Evolutionary conservation across 2,329 filamentous ascomycete species (phyloP).

Genomic region (Colletotrichum echinochloae): DNA sequence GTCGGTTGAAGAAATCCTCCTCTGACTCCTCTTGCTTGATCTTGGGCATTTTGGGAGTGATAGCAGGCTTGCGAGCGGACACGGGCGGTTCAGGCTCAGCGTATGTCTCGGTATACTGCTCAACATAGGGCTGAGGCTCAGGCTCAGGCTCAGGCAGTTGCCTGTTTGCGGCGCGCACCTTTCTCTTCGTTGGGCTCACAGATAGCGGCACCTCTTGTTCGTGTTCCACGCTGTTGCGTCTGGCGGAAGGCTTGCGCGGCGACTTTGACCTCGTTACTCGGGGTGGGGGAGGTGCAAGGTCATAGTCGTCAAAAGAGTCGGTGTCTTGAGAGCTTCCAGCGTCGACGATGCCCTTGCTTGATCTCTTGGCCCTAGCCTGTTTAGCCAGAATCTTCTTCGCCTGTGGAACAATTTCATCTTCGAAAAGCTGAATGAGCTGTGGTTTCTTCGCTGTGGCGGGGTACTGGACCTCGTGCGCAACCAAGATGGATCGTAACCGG

Average conservation of each 20-base stretch:
- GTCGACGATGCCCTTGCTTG: slow-evolving; percentile 85
- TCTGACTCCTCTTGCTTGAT: slow-evolving; percentile 66
- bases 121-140: slow-evolving; percentile 18
- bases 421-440: slow-evolving; percentile 87
- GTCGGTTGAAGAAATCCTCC: slow-evolving; percentile 55
- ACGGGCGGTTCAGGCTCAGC: slow-evolving; percentile 56
- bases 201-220: slow-evolving; percentile 53
- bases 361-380: slow-evolving; percentile 83
- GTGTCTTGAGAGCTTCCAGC: slow-evolving; percentile 75
- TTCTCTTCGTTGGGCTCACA: slow-evolving; percentile 65
- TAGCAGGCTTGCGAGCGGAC: slow-evolving; percentile 64
- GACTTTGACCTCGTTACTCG: slow-evolving; percentile 66
- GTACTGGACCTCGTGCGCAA: slow-evolving; percentile 88
- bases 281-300: slow-evolving; percentile 62
- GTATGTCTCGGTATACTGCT: slow-evolving; percentile 67
- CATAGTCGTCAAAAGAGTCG: slow-evolving; percentile 71
- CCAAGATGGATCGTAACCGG: slow-evolving; percentile 88
- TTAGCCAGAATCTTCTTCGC: slow-evolving; percentile 81
- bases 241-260: slow-evolving; percentile 65
- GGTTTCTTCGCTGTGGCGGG: slow-evolving; percentile 92
- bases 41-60: slow-evolving; percentile 57
- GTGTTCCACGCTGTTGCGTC: slow-evolving; percentile 65
- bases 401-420: slow-evolving; percentile 81
- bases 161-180: slow-evolving; percentile 65
- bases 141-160: slow-evolving; percentile 59